phyloP scores from a whole-genome alignment of 768 basidiomycete genomes.

The Candolleomyces efflorescens region DNA sequence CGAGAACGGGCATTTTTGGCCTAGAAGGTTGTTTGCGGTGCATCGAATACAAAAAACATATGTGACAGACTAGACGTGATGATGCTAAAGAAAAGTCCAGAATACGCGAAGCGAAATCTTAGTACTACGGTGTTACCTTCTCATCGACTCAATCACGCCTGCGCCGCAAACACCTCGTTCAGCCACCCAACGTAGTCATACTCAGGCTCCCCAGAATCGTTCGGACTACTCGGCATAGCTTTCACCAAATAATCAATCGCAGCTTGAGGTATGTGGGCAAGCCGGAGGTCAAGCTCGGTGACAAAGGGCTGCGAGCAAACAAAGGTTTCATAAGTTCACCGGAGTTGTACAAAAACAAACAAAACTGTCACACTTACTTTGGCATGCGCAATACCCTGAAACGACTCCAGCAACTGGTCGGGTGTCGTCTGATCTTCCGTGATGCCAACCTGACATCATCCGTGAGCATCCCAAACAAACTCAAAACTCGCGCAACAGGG shows the following conservation, averaged over 20 bases:
- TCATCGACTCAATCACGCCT: slow-evolving; percentile 13
- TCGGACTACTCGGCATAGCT: slow-evolving; percentile 63
- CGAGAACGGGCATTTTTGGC: too few species aligned
- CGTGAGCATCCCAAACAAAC: not conserved
- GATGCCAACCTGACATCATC: slow-evolving; percentile 71
- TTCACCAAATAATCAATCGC: slow-evolving; percentile 80
- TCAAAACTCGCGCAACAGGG: not conserved
- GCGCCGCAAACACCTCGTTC: slow-evolving; percentile 66
- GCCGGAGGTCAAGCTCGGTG: slow-evolving; percentile 86
- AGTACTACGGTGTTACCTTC: too few species aligned
- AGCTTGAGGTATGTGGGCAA: slow-evolving; percentile 72
- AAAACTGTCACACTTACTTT: slow-evolving; percentile 68
- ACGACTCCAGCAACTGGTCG: slow-evolving; percentile 89
- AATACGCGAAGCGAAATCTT: too few species aligned
- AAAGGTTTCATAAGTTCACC: too few species aligned
- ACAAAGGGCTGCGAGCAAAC: slow-evolving; percentile 93
- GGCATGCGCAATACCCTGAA: slow-evolving; percentile 85
- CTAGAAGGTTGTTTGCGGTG: too few species aligned
- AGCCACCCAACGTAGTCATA: slow-evolving; percentile 85
- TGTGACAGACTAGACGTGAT: too few species aligned
- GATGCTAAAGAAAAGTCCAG: too few species aligned
- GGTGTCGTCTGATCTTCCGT: slow-evolving; percentile 93
- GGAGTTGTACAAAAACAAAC: too few species aligned
- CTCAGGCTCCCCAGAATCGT: slow-evolving; percentile 56
- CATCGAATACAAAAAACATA: too few species aligned